Conservation (phyloP, 345 rosid genomes). For the Eucalyptus victrix region DNA sequence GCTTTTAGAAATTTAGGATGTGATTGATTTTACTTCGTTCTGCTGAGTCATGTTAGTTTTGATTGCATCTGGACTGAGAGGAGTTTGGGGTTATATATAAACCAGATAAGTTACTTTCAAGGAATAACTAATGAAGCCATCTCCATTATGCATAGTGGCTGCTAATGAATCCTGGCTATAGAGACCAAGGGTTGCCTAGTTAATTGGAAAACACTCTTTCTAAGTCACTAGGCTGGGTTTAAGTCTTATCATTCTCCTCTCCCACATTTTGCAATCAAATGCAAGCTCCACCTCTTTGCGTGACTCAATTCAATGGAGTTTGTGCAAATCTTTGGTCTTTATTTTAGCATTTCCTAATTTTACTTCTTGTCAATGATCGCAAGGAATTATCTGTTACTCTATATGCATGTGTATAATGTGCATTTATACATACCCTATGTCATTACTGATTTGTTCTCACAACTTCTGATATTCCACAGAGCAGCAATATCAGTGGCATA, state of each 20-base stretch:
- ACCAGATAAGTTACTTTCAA: not conserved
- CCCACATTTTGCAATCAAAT: not conserved
- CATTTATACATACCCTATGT: not conserved
- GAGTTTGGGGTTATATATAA: not conserved
- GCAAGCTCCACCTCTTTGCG: no score
- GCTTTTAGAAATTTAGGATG: not conserved
- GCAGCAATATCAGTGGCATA: conserved; percentile 75
- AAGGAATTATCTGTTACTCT: not conserved
- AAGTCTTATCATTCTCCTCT: not conserved
- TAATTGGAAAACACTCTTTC: not conserved
- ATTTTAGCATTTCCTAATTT: not conserved
- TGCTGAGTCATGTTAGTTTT: not conserved
- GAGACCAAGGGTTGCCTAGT: not conserved
- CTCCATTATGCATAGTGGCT: not conserved
- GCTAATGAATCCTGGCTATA: not conserved
- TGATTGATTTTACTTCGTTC: not conserved
- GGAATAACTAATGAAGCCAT: not conserved
- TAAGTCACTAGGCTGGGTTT: not conserved
- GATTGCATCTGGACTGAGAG: not conserved
- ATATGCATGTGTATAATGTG: not conserved
- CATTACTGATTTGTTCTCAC: not conserved
- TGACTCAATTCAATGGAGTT: not conserved
- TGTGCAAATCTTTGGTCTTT: not conserved
- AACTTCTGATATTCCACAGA: not conserved
- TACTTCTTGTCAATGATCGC: not conserved